Conservation (phyloP, 371 early-diverging fungal species). For the Rhizomucor miehei region DNA sequence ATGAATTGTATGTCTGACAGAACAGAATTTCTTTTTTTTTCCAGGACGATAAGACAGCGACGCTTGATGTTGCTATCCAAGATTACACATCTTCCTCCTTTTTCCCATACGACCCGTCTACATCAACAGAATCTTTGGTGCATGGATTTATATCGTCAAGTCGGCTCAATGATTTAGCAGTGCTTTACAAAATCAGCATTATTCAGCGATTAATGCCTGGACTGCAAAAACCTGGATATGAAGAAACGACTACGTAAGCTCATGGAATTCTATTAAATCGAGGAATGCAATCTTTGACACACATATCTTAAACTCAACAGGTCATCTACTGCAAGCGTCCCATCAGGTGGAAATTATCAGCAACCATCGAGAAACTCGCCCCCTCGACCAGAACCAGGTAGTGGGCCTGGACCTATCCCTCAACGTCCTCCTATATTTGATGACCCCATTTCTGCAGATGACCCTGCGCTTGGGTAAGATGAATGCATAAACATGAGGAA, state of each 20-base stretch:
- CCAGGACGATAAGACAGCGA: conserved; percentile 63
- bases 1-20: background rate
- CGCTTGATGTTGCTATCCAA: conserved; percentile 48
- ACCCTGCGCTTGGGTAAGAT: conserved; percentile 23
- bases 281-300: background rate
- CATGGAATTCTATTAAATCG: background rate
- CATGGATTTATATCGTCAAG: conserved; percentile 59
- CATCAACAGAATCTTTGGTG: conserved; percentile 43
- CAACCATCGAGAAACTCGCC: conserved; percentile 2
- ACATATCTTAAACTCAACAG: background rate
- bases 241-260: conserved; percentile 13
- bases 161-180: conserved; percentile 60
- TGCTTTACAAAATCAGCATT: conserved; percentile 58
- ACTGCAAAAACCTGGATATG: conserved; percentile 50
- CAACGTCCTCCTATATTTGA: conserved; percentile 29
- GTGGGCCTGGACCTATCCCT: conserved; percentile 2
- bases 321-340: background rate
- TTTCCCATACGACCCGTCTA: conserved; percentile 45
- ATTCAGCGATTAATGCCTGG: conserved; percentile 70
- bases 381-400: conserved; percentile 1
- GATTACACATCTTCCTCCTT: conserved; percentile 58
- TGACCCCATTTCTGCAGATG: conserved; percentile 30
- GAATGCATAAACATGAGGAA: background rate
- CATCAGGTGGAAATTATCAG: conserved; percentile 4
- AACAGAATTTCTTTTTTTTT: background rate